These are phyloP conservation scores for Penicillium canescens DNA, from an alignment of 495 filamentous ascomycete species.

Conservation along the genomic window DNA sequence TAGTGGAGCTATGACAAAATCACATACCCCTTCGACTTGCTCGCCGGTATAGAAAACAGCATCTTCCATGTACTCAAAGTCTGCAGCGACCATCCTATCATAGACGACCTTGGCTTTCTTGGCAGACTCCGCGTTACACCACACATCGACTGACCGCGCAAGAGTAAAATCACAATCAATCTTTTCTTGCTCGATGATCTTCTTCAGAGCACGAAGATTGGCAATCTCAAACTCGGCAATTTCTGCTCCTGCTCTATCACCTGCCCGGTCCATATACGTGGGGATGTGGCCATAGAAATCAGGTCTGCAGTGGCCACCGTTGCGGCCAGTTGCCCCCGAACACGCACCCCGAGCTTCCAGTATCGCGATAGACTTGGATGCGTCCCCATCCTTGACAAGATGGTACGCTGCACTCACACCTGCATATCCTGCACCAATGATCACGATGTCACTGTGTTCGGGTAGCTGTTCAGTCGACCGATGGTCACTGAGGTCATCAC, in stretches of 20 bases:
- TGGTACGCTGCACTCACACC: constrained; percentile 63
- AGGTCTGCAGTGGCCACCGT: constrained; percentile 35
- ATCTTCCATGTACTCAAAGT: constrained; percentile 31
- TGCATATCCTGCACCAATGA: constrained; percentile 71
- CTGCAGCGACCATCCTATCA: constrained; percentile 20
- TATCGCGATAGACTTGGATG: constrained; percentile 25
- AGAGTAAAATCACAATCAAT: constrained; percentile 43
- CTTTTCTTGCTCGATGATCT: constrained; percentile 31
- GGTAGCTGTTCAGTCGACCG: constrained; percentile 50
- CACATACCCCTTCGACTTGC: constrained; percentile 30
- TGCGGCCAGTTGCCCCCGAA: constrained; percentile 41
- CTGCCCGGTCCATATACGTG: constrained; percentile 24
- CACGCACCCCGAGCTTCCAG: constrained; percentile 38
- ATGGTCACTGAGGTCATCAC: constrained; percentile 52
- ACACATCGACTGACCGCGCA: constrained; percentile 38
- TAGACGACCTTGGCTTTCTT: constrained; percentile 28
- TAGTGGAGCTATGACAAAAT: not conserved
- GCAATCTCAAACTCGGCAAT: constrained; percentile 31
- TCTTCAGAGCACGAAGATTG: constrained; percentile 31
- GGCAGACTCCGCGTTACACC: constrained; percentile 29
- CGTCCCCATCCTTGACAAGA: constrained; percentile 38
- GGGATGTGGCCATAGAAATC: constrained; percentile 36
- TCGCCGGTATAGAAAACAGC: constrained; percentile 27
- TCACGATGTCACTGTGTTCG: constrained; percentile 56
- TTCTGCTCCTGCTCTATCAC: constrained; percentile 17